Evolutionary conservation across 495 filamentous ascomycete genomes (phyloP).

Genomic region (Penicillium nucicola): DNA sequence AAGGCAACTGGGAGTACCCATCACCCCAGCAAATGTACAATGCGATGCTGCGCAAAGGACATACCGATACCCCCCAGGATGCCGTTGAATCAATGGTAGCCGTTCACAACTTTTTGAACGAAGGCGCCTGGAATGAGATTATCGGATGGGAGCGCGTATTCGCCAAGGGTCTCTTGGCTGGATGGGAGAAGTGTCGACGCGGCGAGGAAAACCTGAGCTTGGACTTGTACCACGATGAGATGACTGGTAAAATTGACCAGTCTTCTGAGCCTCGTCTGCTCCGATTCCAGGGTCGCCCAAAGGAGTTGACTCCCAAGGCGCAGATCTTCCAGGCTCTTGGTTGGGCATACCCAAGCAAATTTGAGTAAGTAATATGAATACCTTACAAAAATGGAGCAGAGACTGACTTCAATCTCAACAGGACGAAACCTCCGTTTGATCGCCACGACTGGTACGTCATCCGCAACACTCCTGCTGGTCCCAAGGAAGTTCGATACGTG

Average conservation of each 20-base stretch:
- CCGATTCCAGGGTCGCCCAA: constrained; percentile 82
- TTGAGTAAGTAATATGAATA: constrained; percentile 61
- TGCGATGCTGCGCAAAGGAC: constrained; percentile 90
- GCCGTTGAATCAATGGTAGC: constrained; percentile 97
- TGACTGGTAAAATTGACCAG: constrained; percentile 35
- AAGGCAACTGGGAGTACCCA: constrained; percentile 93
- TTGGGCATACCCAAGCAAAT: constrained; percentile 73
- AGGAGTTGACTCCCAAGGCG: constrained; percentile 88
- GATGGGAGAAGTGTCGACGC: constrained; percentile 70
- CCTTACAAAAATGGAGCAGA: background rate
- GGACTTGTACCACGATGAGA: constrained; percentile 37
- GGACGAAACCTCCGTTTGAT: constrained; percentile 87
- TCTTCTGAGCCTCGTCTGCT: constrained; percentile 64
- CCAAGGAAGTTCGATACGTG: constrained; percentile 84
- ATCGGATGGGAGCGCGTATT: constrained; percentile 89
- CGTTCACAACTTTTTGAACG: constrained; percentile 96
- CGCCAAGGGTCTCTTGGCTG: constrained; percentile 60
- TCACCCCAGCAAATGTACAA: constrained; percentile 99
- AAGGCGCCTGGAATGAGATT: constrained; percentile 95
- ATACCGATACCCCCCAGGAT: constrained; percentile 87
- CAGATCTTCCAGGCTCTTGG: constrained; percentile 74
- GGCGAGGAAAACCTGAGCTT: constrained; percentile 63
- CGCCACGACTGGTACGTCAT: constrained; percentile 95
- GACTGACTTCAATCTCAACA: constrained; percentile 26
- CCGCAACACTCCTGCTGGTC: constrained; percentile 56